These are phyloP conservation scores for Leccinum aurantiacum DNA, from an alignment of 768 basidiomycete genomes.

Conservation along the genomic window DNA sequence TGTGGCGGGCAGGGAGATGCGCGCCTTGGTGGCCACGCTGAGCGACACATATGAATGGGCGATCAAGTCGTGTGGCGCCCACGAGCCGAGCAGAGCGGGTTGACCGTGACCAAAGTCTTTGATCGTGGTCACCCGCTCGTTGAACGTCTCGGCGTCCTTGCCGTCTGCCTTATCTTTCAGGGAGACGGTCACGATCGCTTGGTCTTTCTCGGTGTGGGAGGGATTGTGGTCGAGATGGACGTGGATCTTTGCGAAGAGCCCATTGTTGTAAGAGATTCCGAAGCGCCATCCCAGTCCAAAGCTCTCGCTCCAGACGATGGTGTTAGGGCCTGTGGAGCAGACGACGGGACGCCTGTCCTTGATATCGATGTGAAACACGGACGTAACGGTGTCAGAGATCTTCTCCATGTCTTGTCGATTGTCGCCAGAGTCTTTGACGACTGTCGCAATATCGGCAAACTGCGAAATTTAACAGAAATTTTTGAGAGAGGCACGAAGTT, in stretches of 20 bases:
- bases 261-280: slow-evolving; percentile 21
- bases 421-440: neutral
- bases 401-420: slow-evolving; percentile 18
- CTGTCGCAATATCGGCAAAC: neutral
- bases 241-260: slow-evolving; percentile 26
- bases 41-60: slow-evolving; percentile 24
- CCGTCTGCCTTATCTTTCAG: slow-evolving; percentile 5
- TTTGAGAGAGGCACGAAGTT: neutral
- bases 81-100: slow-evolving; percentile 27
- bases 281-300: slow-evolving; percentile 33
- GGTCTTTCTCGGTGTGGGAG: slow-evolving; percentile 20
- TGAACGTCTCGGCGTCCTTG: slow-evolving; percentile 4
- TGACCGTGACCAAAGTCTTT: slow-evolving; percentile 26
- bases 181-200: slow-evolving; percentile 15
- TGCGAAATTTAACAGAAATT: neutral
- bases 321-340: slow-evolving; percentile 8
- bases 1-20: slow-evolving; percentile 3
- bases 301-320: slow-evolving; percentile 24
- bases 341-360: slow-evolving; percentile 20
- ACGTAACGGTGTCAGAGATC: slow-evolving; percentile 25
- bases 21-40: slow-evolving; percentile 21
- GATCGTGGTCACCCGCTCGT: slow-evolving; percentile 20
- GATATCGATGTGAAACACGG: slow-evolving; percentile 27
- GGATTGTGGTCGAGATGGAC: slow-evolving; percentile 31
- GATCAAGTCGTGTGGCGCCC: slow-evolving; percentile 12